Evolutionary conservation across 2,329 filamentous ascomycete species (phyloP).

Genomic region (Colletotrichum sp.): DNA sequence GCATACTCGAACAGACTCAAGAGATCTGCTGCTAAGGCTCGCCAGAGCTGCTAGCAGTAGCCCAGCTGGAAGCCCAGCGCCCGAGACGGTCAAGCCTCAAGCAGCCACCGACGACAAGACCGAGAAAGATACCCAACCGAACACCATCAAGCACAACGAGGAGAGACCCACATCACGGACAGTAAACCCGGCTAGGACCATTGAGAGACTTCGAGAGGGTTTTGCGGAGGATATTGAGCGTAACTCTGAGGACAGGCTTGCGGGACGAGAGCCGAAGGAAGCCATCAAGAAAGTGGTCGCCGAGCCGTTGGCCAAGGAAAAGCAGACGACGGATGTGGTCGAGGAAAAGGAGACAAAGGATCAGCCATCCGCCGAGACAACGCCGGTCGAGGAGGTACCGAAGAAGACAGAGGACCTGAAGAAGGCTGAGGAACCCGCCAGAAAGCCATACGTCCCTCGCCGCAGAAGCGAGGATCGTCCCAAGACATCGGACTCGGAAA

Average conservation of each 20-base stretch:
- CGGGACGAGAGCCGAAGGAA: neutral
- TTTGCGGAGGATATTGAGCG: neutral
- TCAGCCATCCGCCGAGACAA: neutral
- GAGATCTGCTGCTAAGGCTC: slow-evolving; percentile 54
- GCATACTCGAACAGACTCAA: slow-evolving; percentile 43
- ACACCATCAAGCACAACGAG: neutral
- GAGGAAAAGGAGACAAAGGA: neutral
- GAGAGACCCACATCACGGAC: neutral
- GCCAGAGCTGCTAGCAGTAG: slow-evolving; percentile 53
- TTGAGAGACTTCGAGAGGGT: neutral
- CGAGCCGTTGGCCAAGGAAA: neutral
- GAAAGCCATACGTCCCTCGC: neutral
- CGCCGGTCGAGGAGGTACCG: neutral
- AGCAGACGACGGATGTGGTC: neutral
- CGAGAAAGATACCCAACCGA: neutral
- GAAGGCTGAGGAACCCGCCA: neutral
- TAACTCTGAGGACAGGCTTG: neutral
- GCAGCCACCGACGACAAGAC: neutral
- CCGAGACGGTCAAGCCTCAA: slow-evolving; percentile 24
- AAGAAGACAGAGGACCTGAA: neutral
- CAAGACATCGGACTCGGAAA: neutral
- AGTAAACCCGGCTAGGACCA: neutral
- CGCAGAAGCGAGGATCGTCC: neutral
- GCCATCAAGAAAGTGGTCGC: neutral
- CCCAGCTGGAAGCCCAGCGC: slow-evolving; percentile 30